Percentiles rank a stretch among this genome's conserved stretches.
phyloP scores from a whole-genome alignment of 2,329 filamentous ascomycete species.

The Verticillium dahliae region DNA sequence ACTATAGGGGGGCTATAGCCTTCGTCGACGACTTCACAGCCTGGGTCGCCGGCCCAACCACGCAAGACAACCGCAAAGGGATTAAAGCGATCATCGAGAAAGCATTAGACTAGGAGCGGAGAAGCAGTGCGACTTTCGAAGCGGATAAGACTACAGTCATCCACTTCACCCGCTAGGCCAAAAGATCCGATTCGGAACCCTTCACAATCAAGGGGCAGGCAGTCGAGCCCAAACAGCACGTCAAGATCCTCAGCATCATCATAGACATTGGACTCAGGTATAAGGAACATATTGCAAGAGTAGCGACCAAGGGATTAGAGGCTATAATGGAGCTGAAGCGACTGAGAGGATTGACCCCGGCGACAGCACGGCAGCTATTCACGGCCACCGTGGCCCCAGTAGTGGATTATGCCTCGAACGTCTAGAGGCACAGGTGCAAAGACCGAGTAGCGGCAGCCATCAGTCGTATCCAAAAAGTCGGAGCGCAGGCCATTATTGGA shows the following conservation, averaged over 20 bases:
- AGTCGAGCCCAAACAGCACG: not conserved
- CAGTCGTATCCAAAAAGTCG: not conserved
- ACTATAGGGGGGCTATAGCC: constrained; percentile 15
- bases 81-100: constrained; percentile 15
- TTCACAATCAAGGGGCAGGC: not conserved
- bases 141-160: constrained; percentile 17
- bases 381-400: not conserved
- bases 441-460: not conserved
- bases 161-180: not conserved
- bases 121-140: constrained; percentile 18
- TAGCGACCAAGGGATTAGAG: constrained; percentile 8
- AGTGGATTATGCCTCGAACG: not conserved
- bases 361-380: constrained; percentile 7
- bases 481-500: constrained; percentile 3
- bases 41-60: not conserved
- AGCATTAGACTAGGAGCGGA: constrained; percentile 13
- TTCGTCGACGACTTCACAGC: constrained; percentile 5
- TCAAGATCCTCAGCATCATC: constrained; percentile 13
- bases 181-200: not conserved
- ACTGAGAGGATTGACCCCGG: constrained; percentile 3
- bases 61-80: constrained; percentile 6
- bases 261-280: constrained; percentile 13
- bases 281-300: constrained; percentile 4
- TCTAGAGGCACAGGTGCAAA: not conserved
- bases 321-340: constrained; percentile 6